Evolutionary conservation across 345 rosid genomes (phyloP).

Genomic region (Corymbia maculata): DNA sequence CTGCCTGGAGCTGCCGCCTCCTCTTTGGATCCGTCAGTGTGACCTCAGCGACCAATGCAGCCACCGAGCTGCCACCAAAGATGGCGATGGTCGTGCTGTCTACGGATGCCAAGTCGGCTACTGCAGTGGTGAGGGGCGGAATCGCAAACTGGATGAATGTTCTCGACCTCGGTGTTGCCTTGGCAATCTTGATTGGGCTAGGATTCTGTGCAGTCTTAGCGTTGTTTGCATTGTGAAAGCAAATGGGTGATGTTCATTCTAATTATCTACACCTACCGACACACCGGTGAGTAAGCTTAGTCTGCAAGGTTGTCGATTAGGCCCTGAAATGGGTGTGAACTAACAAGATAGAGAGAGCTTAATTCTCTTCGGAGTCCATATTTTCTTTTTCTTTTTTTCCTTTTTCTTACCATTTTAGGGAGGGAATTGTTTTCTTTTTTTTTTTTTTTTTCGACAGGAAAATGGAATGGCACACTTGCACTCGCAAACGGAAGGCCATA

Average conservation of each 20-base stretch:
- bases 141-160: conserved; percentile 2
- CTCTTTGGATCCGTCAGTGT: no score
- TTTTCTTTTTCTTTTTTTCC: no score
- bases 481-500: not conserved
- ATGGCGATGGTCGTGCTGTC: conserved; percentile 58
- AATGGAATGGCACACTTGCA: not conserved
- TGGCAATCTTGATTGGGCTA: not conserved
- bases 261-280: not conserved
- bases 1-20: no score
- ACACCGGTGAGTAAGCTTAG: not conserved
- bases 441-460: fast-evolving
- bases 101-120: conserved; percentile 27
- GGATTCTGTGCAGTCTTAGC: conserved; percentile 9
- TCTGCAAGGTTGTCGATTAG: not conserved
- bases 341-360: no score
- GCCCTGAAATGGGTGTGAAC: not conserved
- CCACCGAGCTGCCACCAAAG: conserved; percentile 69
- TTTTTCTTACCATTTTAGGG: not conserved
- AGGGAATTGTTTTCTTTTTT: not conserved
- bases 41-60: conserved; percentile 33
- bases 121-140: conserved; percentile 22
- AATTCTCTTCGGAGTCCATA: no score
- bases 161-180: not conserved
- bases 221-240: conserved; percentile 2
- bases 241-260: conserved; percentile 36